Evolutionary conservation across 2,329 filamentous ascomycete species (phyloP).

Genomic region (Epichloe coenophiala): DNA sequence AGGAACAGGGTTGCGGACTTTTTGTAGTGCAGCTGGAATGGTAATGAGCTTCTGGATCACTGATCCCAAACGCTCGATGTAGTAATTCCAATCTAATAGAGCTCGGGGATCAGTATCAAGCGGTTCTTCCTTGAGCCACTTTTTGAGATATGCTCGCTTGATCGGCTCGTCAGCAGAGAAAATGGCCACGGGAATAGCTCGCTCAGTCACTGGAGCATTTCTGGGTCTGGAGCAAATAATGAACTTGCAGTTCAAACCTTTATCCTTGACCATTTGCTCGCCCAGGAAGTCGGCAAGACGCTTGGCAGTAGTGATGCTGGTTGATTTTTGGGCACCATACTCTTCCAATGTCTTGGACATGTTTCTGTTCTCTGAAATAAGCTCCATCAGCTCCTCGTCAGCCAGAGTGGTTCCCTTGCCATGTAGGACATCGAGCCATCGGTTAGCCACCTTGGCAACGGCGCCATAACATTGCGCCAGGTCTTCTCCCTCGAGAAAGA

Average conservation of each 20-base stretch:
- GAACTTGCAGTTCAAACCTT: slow-evolving; percentile 98
- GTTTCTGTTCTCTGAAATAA: slow-evolving; percentile 99
- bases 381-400: slow-evolving; percentile 92
- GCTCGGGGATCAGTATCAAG: slow-evolving; percentile 78
- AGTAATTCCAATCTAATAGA: slow-evolving; percentile 95
- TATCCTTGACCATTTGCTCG: slow-evolving; percentile 98
- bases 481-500: slow-evolving; percentile 86
- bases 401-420: slow-evolving; percentile 79
- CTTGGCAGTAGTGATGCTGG: slow-evolving; percentile 95
- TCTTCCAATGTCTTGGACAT: slow-evolving; percentile 97
- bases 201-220: slow-evolving; percentile 84
- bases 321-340: slow-evolving; percentile 91
- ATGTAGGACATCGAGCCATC: slow-evolving; percentile 91
- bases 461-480: slow-evolving; percentile 79
- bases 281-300: slow-evolving; percentile 91
- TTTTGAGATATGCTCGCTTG: slow-evolving; percentile 79
- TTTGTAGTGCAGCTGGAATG: slow-evolving; percentile 91
- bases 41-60: slow-evolving; percentile 99
- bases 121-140: slow-evolving; percentile 92
- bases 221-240: slow-evolving; percentile 85
- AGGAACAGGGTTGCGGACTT: slow-evolving; percentile 86
- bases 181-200: slow-evolving; percentile 89
- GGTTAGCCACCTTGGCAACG: slow-evolving; percentile 88
- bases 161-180: slow-evolving; percentile 86
- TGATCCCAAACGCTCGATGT: slow-evolving; percentile 85